Conservation (phyloP, 331 rosid species). For the Stylosanthes scabra region DNA sequence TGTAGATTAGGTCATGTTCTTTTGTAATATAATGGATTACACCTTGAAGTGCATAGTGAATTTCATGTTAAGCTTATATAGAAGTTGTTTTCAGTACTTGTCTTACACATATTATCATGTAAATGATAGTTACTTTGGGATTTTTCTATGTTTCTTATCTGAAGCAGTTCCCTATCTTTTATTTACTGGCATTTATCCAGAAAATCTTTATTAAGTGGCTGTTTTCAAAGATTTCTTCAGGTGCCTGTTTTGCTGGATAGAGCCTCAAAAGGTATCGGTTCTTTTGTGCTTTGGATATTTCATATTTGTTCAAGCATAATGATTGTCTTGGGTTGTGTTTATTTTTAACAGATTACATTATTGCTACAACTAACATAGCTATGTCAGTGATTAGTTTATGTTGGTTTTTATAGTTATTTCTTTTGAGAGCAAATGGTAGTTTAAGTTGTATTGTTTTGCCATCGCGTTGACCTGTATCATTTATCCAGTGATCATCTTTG, state of each 20-base stretch:
- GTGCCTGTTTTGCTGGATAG: conserved; percentile 20
- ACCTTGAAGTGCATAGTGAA: conserved; percentile 49
- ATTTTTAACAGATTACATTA: not conserved
- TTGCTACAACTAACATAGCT: conserved; percentile 5
- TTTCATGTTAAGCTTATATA: conserved; percentile 45
- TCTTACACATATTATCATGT: conserved; percentile 37
- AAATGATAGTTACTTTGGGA: conserved; percentile 16
- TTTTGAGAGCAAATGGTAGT: conserved; percentile 10
- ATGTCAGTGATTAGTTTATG: not conserved
- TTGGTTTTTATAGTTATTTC: conserved; percentile 8
- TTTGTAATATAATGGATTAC: conserved; percentile 55
- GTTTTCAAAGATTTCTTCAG: conserved; percentile 11
- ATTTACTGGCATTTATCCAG: not conserved
- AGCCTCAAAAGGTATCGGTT: not conserved
- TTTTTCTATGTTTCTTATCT: conserved; percentile 17
- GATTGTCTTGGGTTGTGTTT: conserved; percentile 11
- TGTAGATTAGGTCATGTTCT: conserved; percentile 55
- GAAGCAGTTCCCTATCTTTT: not conserved
- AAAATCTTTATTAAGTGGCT: conserved; percentile 11
- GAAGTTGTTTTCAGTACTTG: conserved; percentile 42
- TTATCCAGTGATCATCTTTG: not conserved
- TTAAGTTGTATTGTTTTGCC: not conserved
- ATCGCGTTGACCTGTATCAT: not conserved
- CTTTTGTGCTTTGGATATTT: not conserved
- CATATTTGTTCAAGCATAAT: conserved; percentile 4